A percentile compares a stretch with the other conserved stretches of the same genome.
Conservation (phyloP, 345 rosid species). For the Salix viminalis region DNA sequence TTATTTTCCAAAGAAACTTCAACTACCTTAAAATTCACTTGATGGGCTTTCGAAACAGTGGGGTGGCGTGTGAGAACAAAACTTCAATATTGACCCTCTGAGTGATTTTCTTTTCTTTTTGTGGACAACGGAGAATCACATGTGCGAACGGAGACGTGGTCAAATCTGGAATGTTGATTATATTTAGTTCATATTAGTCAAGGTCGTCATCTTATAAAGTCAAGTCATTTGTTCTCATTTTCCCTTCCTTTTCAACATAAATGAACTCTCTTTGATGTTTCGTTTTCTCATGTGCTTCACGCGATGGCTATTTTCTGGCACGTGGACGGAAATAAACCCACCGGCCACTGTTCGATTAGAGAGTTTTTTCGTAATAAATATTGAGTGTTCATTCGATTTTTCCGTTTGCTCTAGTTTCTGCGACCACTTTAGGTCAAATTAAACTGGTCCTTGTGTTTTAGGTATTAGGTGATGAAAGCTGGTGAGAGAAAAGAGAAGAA, state of each 20-base stretch:
- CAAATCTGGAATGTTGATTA: conserved; percentile 3
- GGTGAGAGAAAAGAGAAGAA: background rate
- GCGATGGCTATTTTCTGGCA: background rate
- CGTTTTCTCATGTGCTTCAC: background rate
- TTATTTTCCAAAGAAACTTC: no score
- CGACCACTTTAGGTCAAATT: background rate
- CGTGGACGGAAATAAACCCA: background rate
- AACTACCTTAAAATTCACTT: background rate
- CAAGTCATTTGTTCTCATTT: background rate
- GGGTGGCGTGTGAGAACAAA: background rate
- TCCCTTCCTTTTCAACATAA: background rate
- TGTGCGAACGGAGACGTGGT: conserved; percentile 16
- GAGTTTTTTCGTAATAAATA: background rate
- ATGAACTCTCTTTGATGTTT: background rate
- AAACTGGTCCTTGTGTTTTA: background rate
- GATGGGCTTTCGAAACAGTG: background rate
- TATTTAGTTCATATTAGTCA: background rate
- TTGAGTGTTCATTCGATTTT: background rate
- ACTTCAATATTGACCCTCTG: background rate
- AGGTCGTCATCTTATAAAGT: background rate
- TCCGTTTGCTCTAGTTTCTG: background rate
- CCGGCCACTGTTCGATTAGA: background rate
- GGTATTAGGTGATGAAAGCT: background rate
- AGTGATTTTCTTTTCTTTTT: background rate
- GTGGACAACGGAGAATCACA: background rate